phyloP scores from a whole-genome alignment of 768 basidiomycete genomes.

The Suillus ampliporus region DNA sequence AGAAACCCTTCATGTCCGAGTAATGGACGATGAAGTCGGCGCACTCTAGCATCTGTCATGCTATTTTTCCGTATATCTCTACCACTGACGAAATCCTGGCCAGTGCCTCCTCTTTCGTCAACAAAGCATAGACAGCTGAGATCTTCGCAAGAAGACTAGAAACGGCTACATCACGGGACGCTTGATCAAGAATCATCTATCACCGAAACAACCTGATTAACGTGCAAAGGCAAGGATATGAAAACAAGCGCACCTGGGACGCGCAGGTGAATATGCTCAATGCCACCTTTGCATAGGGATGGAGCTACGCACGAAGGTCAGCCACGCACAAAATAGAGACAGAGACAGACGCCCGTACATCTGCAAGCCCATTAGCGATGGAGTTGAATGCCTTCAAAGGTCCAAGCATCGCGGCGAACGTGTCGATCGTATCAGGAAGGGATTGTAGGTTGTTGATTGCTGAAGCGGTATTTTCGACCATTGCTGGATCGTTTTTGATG shows the following conservation, averaged over 20 bases:
- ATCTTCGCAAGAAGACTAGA: background rate
- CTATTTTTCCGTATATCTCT: background rate
- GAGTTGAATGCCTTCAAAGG: background rate
- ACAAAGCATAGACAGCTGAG: background rate
- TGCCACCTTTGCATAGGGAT: background rate
- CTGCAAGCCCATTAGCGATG: background rate
- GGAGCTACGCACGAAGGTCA: background rate
- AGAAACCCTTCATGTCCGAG: constrained; percentile 26
- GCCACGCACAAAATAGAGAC: background rate
- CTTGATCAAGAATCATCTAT: constrained; percentile 2
- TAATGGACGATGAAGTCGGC: constrained; percentile 35
- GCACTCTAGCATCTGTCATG: constrained; percentile 29
- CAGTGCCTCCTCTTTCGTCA: constrained; percentile 4
- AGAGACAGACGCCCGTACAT: background rate
- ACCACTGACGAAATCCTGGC: background rate
- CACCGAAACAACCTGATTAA: fast-evolving
- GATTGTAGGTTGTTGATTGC: background rate
- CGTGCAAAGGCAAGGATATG: background rate
- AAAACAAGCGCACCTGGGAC: background rate
- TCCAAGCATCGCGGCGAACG: background rate
- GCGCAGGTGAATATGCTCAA: background rate
- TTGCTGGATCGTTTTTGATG: background rate
- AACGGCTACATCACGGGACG: background rate
- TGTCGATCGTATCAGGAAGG: background rate
- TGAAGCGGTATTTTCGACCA: background rate